Evolutionary conservation across 306 rosid genomes (phyloP).

Genomic region (Trifolium fragiferum): DNA sequence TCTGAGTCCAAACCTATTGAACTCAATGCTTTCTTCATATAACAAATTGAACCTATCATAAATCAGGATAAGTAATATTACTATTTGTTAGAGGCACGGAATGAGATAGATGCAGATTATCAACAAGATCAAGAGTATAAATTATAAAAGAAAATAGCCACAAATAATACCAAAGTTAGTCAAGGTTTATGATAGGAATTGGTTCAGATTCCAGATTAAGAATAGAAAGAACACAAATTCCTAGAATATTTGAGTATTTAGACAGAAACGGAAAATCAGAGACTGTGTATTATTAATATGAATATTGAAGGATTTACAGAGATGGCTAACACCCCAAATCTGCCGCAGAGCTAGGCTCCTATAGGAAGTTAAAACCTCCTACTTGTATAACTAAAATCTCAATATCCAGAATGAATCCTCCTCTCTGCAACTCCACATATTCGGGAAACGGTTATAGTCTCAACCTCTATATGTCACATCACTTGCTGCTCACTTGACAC

Average conservation of each 20-base stretch:
- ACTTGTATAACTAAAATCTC: too few species aligned
- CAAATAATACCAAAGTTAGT: neutral
- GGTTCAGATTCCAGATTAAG: conserved; percentile 11
- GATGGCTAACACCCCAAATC: too few species aligned
- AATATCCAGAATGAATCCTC: too few species aligned
- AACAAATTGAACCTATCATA: conserved; percentile 74
- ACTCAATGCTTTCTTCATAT: conserved; percentile 84
- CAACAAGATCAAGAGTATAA: conserved; percentile 27
- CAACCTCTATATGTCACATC: too few species aligned
- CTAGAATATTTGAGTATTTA: neutral
- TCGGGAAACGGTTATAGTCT: too few species aligned
- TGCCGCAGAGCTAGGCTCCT: too few species aligned
- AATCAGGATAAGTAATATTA: conserved; percentile 24
- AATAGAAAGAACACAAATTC: conserved; percentile 3
- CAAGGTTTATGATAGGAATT: conserved; percentile 20
- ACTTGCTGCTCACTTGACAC: too few species aligned
- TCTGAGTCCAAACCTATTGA: conserved; percentile 87
- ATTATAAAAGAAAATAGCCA: neutral
- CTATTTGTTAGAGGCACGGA: neutral
- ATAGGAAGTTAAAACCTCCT: too few species aligned
- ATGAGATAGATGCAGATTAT: conserved; percentile 6
- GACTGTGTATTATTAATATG: too few species aligned
- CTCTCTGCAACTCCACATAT: too few species aligned
- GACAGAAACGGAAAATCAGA: too few species aligned
- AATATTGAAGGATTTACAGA: too few species aligned